Evolutionary conservation across 192 early-diverging fungal genomes (phyloP).

Genomic region (Dimargaris verticillata): DNA sequence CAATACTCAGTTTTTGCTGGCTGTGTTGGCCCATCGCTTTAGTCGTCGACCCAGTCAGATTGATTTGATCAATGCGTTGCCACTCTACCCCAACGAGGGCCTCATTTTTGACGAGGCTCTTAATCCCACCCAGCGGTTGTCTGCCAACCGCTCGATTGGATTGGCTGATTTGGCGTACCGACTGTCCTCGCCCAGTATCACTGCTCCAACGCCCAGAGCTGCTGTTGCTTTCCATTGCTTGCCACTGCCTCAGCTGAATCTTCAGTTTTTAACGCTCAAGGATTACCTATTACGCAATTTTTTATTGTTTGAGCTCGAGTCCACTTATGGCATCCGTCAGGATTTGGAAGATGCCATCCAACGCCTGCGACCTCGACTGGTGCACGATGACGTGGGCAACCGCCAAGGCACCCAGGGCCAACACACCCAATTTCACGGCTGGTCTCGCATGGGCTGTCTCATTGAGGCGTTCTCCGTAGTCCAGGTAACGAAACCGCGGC

Average conservation of each 20-base stretch:
- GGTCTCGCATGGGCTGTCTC: slow-evolving; percentile 80
- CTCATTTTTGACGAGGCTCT: slow-evolving; percentile 54
- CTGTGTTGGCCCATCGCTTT: slow-evolving; percentile 34
- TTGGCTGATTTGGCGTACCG: not conserved
- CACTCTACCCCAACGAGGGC: slow-evolving; percentile 66
- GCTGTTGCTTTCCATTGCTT: slow-evolving; percentile 11
- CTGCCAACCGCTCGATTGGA: slow-evolving; percentile 10
- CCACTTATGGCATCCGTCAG: slow-evolving; percentile 65
- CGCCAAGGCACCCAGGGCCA: not conserved
- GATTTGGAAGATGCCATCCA: slow-evolving; percentile 78
- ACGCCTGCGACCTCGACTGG: slow-evolving; percentile 45
- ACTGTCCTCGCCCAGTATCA: not conserved
- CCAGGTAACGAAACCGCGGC: slow-evolving; percentile 51
- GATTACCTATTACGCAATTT: slow-evolving; percentile 85
- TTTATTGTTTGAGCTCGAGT: slow-evolving; percentile 67
- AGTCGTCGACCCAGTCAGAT: slow-evolving; percentile 48
- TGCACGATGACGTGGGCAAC: not conserved
- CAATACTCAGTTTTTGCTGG: slow-evolving; percentile 35
- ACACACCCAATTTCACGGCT: slow-evolving; percentile 49
- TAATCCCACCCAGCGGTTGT: slow-evolving; percentile 43
- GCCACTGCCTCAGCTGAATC: slow-evolving; percentile 72
- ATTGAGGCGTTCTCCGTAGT: slow-evolving; percentile 50
- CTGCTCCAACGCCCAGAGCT: not conserved
- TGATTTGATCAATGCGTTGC: slow-evolving; percentile 44
- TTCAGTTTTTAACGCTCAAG: slow-evolving; percentile 84